These are phyloP conservation scores for Tetratostichococcus sp. DNA, from an alignment of 139 green algal genomes.

Conservation along the genomic window DNA sequence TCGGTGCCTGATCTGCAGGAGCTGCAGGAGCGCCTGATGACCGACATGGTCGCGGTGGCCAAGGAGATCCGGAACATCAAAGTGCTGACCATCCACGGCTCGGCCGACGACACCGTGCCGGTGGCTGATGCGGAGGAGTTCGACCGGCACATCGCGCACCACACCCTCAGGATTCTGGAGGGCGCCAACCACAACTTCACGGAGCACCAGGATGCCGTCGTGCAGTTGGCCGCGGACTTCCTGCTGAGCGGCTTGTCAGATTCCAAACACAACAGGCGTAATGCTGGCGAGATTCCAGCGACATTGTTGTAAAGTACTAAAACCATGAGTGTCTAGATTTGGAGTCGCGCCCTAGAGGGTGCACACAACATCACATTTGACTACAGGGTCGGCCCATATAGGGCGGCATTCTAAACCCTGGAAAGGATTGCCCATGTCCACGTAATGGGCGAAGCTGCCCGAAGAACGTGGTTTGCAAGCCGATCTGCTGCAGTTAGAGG, in stretches of 20 bases:
- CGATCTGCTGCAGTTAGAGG: no score
- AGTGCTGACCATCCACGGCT: constrained; percentile 58
- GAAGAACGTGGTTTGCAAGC: no score
- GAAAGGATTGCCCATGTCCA: no score
- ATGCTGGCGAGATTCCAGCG: no score
- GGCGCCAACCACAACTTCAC: constrained; percentile 53
- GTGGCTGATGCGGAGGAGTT: constrained; percentile 38
- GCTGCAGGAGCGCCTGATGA: constrained; percentile 30
- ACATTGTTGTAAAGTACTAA: no score
- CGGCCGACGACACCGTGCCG: constrained; percentile 41
- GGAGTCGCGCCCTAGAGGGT: no score
- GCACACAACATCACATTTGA: no score
- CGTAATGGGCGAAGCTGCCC: no score
- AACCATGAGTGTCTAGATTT: no score
- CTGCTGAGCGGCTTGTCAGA: neutral
- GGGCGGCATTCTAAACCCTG: no score
- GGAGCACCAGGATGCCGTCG: neutral
- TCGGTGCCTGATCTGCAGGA: constrained; percentile 1
- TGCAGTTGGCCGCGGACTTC: neutral
- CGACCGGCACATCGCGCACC: constrained; percentile 9
- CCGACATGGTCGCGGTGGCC: constrained; percentile 31
- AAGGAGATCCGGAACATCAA: constrained; percentile 24
- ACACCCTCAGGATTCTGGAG: constrained; percentile 30
- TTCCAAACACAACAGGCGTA: no score
- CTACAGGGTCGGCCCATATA: no score